Conservation (phyloP, 2,329 filamentous ascomycete genomes). For the Cordyceps fumosorosea region DNA sequence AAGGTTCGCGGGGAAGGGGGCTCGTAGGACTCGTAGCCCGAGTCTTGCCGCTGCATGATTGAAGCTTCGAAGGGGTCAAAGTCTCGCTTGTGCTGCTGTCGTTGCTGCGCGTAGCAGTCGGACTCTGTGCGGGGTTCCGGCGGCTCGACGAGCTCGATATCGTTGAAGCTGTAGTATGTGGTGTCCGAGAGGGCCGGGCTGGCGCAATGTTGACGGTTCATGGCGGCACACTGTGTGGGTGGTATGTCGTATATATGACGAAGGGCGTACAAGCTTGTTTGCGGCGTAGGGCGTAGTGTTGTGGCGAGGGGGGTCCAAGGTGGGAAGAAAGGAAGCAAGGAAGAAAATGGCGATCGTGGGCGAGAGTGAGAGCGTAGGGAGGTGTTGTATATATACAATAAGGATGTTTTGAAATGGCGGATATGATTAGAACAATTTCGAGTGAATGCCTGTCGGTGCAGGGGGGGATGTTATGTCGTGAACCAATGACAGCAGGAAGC, state of each 20-base stretch:
- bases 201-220: conserved; percentile 25
- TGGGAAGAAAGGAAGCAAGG: not conserved
- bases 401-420: not conserved
- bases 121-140: conserved; percentile 21
- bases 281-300: not conserved
- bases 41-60: conserved; percentile 50
- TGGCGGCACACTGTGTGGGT: conserved; percentile 11
- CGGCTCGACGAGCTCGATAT: conserved; percentile 42
- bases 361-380: not conserved
- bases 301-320: not conserved
- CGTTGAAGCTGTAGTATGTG: conserved; percentile 49
- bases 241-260: not conserved
- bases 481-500: not conserved
- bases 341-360: not conserved
- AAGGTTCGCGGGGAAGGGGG: conserved; percentile 30
- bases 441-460: not conserved
- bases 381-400: not conserved
- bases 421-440: not conserved
- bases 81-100: conserved; percentile 7
- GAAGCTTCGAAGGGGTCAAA: conserved; percentile 18
- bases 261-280: not conserved
- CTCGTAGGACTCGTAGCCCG: conserved; percentile 49
- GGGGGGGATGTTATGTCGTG: not conserved
- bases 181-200: conserved; percentile 41
- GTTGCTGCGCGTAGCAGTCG: conserved; percentile 13